A percentile compares a stretch with the other conserved stretches of the same genome.
These are phyloP conservation scores for Penicillium capsulatum DNA, from an alignment of 2,329 filamentous ascomycete species.

Conservation along the genomic window DNA sequence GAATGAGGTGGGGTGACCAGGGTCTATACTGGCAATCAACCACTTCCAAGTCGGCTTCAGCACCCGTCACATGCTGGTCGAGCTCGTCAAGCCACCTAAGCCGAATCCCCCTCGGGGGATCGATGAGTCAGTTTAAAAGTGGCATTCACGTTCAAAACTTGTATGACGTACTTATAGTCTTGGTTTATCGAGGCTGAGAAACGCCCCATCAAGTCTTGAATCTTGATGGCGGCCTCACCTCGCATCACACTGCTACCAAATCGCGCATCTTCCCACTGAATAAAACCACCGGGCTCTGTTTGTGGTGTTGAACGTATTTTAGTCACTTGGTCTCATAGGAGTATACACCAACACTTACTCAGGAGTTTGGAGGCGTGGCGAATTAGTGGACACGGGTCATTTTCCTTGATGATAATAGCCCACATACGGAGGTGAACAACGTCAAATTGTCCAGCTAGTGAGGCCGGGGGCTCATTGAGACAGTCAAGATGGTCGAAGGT, in stretches of 20 bases:
- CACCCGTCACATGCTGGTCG: constrained; percentile 1
- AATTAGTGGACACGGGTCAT: constrained; percentile 2
- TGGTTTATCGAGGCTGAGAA: neutral
- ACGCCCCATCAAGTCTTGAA: neutral
- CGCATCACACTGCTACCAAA: constrained; percentile 1
- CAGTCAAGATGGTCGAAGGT: neutral
- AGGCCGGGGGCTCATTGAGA: neutral
- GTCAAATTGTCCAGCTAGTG: constrained; percentile 3
- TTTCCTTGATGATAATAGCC: neutral
- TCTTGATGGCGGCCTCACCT: constrained; percentile 1
- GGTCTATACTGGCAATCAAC: constrained; percentile 1
- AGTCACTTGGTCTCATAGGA: neutral
- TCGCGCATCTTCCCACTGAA: constrained; percentile 6
- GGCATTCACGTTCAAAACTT: neutral
- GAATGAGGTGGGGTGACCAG: neutral
- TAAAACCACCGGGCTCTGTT: constrained; percentile 1
- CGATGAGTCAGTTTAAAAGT: neutral
- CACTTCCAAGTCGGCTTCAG: constrained; percentile 1
- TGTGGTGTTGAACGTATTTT: neutral
- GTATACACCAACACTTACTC: constrained; percentile 4
- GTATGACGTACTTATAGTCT: constrained; percentile 1
- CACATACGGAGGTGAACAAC: constrained; percentile 5
- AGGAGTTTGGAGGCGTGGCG: constrained; percentile 1
- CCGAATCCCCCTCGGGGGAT: neutral
- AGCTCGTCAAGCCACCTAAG: constrained; percentile 3